Percentiles rank a stretch among this genome's conserved stretches.
Evolutionary conservation across 2,329 filamentous ascomycete species (phyloP).

Genomic region (Trichoderma sp.): DNA sequence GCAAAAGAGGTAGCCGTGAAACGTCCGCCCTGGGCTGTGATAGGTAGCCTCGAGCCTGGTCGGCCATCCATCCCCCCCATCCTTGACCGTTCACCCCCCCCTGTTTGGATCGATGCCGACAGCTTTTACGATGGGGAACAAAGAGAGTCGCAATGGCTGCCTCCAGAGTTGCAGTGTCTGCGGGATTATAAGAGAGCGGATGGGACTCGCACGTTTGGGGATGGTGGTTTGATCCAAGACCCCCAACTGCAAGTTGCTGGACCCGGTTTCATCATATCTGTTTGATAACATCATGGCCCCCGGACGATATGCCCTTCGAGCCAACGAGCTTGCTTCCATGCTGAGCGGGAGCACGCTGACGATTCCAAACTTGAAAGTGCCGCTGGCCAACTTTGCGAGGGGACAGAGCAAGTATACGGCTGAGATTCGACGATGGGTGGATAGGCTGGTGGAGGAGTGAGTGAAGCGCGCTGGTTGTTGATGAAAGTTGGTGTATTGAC

Average conservation of each 20-base stretch:
- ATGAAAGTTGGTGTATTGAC: neutral
- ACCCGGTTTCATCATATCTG: neutral
- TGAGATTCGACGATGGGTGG: conserved; percentile 15
- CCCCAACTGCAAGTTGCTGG: neutral
- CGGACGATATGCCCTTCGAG: conserved; percentile 3
- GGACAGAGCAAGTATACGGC: conserved; percentile 2
- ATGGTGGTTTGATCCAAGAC: too few relatives aligned
- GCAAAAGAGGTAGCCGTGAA: neutral
- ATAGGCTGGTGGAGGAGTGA: conserved; percentile 3
- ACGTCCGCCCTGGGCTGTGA: neutral
- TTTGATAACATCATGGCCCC: neutral
- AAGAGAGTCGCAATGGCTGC: neutral
- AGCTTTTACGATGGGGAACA: neutral
- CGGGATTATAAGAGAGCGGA: neutral
- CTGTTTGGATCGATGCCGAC: neutral
- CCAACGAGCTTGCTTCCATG: conserved; percentile 13
- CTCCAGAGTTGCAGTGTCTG: neutral
- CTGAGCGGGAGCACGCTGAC: conserved; percentile 15
- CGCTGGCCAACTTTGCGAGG: neutral
- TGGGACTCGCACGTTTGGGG: neutral
- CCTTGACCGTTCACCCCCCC: neutral
- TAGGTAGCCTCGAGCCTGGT: neutral
- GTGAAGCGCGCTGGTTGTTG: neutral
- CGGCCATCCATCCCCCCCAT: neutral
- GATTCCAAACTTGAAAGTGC: conserved; percentile 8